phyloP scores from a whole-genome alignment of 139 green algal species.

The Pleodorina starrii region DNA sequence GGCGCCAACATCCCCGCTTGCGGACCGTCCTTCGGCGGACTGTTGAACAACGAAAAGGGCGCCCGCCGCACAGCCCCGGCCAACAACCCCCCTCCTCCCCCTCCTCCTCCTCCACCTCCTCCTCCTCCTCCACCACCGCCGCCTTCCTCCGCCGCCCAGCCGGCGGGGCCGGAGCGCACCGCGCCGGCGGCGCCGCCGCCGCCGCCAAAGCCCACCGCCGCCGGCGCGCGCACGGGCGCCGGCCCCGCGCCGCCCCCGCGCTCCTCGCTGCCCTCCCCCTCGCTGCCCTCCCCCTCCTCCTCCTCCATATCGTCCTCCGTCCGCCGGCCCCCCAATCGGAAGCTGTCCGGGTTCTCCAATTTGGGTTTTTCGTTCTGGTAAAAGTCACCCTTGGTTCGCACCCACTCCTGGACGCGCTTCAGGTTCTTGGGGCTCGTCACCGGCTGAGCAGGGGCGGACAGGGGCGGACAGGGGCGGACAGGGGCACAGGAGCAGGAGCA shows the following conservation, averaged over 20 bases:
- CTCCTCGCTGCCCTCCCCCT: neutral
- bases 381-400: conserved; percentile 11
- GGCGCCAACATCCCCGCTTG: neutral
- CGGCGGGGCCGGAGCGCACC: neutral
- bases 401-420: neutral
- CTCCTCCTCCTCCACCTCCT: neutral
- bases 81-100: too few species aligned
- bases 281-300: neutral
- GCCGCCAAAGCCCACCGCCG: neutral
- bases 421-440: neutral
- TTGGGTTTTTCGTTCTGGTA: conserved; percentile 23
- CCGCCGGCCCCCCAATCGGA: too few species aligned
- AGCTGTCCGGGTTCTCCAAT: too few species aligned
- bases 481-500: too few species aligned
- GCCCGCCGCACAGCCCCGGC: too few species aligned
- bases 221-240: neutral
- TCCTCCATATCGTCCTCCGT: too few species aligned
- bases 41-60: neutral
- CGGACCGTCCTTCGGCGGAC: neutral
- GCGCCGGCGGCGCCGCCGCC: neutral
- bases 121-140: neutral
- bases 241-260: too few species aligned
- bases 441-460: too few species aligned
- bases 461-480: too few species aligned
- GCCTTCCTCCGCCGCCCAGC: neutral